phyloP scores from a whole-genome alignment of 768 basidiomycete genomes.

The Fibroporia radiculosa region DNA sequence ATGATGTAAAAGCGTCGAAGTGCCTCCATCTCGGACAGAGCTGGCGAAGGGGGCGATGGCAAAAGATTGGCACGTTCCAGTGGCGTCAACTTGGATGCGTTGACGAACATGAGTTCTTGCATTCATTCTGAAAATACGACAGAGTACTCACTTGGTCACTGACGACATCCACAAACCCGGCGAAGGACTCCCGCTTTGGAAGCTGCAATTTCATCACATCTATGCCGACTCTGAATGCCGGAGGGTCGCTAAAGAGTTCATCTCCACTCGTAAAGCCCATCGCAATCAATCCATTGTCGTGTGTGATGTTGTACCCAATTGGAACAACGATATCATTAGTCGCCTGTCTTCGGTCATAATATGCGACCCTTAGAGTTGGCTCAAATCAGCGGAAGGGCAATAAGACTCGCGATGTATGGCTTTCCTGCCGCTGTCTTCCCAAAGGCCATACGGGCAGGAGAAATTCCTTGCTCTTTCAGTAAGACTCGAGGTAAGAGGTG shows the following conservation, averaged over 20 bases:
- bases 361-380: too few species aligned
- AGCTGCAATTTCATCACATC: slow-evolving; percentile 76
- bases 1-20: slow-evolving; percentile 69
- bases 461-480: slow-evolving; percentile 49
- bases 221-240: slow-evolving; percentile 53
- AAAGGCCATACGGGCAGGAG: slow-evolving; percentile 41
- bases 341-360: slow-evolving; percentile 5
- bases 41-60: slow-evolving; percentile 23
- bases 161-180: slow-evolving; percentile 55
- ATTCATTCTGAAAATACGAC: slow-evolving; percentile 1
- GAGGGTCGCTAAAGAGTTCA: slow-evolving; percentile 39
- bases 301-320: slow-evolving; percentile 74
- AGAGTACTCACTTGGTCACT: slow-evolving; percentile 48
- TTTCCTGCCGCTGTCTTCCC: slow-evolving; percentile 57
- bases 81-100: slow-evolving; percentile 32
- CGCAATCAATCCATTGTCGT: slow-evolving; percentile 67
- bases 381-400: too few species aligned
- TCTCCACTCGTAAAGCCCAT: slow-evolving; percentile 45
- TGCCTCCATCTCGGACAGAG: slow-evolving; percentile 39
- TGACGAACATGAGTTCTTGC: background rate
- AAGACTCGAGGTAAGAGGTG: slow-evolving; percentile 63
- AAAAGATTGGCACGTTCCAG: slow-evolving; percentile 27
- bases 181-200: slow-evolving; percentile 49
- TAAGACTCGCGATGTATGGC: slow-evolving; percentile 67
- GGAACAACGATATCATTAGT: slow-evolving; percentile 17